These are phyloP conservation scores for Groenewaldozyma salmanticensis DNA, from an alignment of 805 yeast species.

Conservation along the genomic window DNA sequence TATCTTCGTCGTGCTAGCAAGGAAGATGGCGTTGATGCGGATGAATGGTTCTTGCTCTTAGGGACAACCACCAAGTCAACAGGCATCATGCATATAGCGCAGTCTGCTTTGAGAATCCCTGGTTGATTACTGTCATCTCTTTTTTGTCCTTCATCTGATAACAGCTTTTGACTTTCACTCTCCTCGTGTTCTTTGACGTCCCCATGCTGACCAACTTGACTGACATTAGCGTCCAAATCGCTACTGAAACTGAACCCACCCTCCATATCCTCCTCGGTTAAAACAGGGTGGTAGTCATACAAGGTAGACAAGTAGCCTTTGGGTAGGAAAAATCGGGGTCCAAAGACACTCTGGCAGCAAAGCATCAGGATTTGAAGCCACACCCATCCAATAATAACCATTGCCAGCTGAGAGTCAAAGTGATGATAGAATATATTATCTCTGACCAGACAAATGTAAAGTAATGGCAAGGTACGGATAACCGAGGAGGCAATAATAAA, in stretches of 20 bases:
- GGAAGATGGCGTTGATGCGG: conserved; percentile 20
- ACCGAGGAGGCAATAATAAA: conserved; percentile 62
- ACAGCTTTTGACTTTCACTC: conserved; percentile 1
- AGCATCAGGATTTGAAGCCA: conserved; percentile 48
- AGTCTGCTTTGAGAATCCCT: conserved; percentile 45
- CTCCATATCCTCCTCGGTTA: conserved; percentile 52
- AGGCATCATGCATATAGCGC: conserved; percentile 84
- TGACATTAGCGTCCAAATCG: conserved; percentile 2
- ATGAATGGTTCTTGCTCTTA: conserved; percentile 12
- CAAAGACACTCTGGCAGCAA: conserved; percentile 54
- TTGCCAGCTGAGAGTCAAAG: conserved; percentile 42
- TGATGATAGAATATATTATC: conserved; percentile 65
- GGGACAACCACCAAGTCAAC: conserved; percentile 39
- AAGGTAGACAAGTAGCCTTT: conserved; percentile 66
- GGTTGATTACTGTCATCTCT: too few species aligned
- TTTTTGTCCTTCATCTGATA: too few species aligned
- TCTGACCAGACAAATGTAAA: conserved; percentile 45
- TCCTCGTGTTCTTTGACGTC: not conserved
- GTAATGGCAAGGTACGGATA: conserved; percentile 53
- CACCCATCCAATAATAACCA: conserved; percentile 45
- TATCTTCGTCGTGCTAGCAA: conserved; percentile 27
- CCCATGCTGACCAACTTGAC: too few species aligned
- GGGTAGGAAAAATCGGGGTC: conserved; percentile 79
- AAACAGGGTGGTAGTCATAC: conserved; percentile 70
- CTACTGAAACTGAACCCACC: conserved; percentile 28